Evolutionary conservation across 805 yeast species (phyloP), one percentile per base, ranked within the genome.

Genomic region (Wickerhamomyces tratensis): DNA sequence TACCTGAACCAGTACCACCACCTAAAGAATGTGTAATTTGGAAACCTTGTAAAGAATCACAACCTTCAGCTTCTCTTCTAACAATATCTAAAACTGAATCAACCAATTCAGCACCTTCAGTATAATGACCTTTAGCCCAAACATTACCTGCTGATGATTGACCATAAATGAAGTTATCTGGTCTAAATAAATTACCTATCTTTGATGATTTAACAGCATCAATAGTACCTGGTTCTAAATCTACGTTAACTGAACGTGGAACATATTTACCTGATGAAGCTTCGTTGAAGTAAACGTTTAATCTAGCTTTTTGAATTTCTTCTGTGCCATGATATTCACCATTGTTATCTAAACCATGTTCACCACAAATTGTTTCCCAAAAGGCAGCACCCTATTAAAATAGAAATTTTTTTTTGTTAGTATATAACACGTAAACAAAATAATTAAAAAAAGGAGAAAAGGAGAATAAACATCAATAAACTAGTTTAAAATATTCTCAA

Each of bases 1-100:
- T 81, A 60, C 98, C 98, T 29, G 97, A 88, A 61, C 98, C 98
- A 41, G 98, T 91, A 77, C 98, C 98, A 73, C 98, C 98, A 67
- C 98, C 98, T 53, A 91, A 77, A 27, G 98, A 91, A 66, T 91
- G 98, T 37, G 96, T 91, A 67, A 91, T 89, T 53, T 91, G 71
- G 72, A 91, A 91, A 49, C 98, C 98, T 71, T 91, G 98, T 59
- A 91, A 76, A 43, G 98, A 97, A 62, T 86, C 96, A 73, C 97
- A 87, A 63, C 88, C 95, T 67, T 91, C 98, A 29, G 93, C 74
- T 77, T 89, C 88, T 65, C 91, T 88, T 74, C 98, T 86, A 47
- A 93, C 78, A 63, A 96, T 84, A 67, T 91, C 98, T 70, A 88
- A 78, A 46, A 89, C 85, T 53, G 87, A 96, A 62, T 93, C 98